Base-by-base conservation (phyloP, 768 basidiomycete genomes). In the Asterophora lycoperdoides region DNA sequence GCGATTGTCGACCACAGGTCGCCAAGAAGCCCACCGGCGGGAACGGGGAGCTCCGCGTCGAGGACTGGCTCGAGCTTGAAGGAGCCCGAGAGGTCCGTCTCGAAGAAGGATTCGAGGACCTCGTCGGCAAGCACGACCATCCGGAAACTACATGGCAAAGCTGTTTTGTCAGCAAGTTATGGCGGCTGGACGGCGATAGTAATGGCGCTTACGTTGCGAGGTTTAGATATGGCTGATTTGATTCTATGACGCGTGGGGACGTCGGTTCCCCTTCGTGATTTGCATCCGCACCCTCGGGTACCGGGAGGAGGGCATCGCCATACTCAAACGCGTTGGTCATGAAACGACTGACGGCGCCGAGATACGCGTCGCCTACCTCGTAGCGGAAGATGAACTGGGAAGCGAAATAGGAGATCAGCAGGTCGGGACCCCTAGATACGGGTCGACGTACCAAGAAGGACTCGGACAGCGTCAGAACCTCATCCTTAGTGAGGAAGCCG, bases 311-410 rank as follows among this genome's bases (percentile, higher is more conserved):
- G n/a, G 92, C 86, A 68, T 96, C 93, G 2, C 93, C 96, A 49
- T 94, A 97, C 62, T 99, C 96, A 59, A 97, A 99, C 0, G 95
- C 92, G 60, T 99, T 98, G 33, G 93, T 88, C 85, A 98, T 94
- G 64, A 97, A 95, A 35, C 93, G 85, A 56, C 92, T 94, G 55
- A 99, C 89, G 18, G 95, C 92, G 1, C 93, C 96, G 18, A 99
- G 76, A 63, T 95, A 99, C 4, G 92, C 89, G 65, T 99, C 96
- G 3, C 96, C 96, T 9, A 93, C 77, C 68, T 99, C 96, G 65
- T 84, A 91, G 11, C 96, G 86, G 81, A 99, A 99, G 55, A 98
- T 96, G 68, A 97, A 97, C 94, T 97, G 61, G 3, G 29, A 28
- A 49, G 28, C 44, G 19, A 37, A 49, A 18, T 28, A 39, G 46